Conservation (phyloP, 495 filamentous ascomycete species). For the Aspergillus nanangensis region DNA sequence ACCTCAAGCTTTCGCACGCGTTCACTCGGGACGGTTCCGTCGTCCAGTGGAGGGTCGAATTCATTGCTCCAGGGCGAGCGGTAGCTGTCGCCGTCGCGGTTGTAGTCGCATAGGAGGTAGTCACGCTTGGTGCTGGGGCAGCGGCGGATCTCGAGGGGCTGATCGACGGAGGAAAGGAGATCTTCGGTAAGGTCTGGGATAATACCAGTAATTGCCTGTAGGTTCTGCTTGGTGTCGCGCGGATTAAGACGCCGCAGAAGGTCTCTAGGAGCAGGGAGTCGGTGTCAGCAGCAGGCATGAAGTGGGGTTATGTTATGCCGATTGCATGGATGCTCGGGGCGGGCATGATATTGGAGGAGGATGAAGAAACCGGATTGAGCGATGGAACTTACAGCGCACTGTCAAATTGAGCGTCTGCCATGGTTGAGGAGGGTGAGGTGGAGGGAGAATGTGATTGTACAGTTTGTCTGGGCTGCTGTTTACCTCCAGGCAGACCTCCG, state of each 20-base stretch:
- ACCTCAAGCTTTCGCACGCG: slow-evolving; percentile 90
- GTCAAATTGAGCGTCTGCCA: slow-evolving; percentile 57
- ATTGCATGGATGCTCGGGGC: too few species aligned
- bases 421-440: slow-evolving; percentile 22
- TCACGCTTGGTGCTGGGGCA: slow-evolving; percentile 87
- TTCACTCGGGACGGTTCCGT: slow-evolving; percentile 76
- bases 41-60: slow-evolving; percentile 84
- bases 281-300: slow-evolving; percentile 30
- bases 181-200: slow-evolving; percentile 94
- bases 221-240: slow-evolving; percentile 79
- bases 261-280: slow-evolving; percentile 56
- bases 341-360: neutral
- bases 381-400: slow-evolving; percentile 57
- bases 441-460: neutral
- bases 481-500: slow-evolving; percentile 14
- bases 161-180: slow-evolving; percentile 94
- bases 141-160: slow-evolving; percentile 80
- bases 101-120: slow-evolving; percentile 99
- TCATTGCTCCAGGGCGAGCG: slow-evolving; percentile 97
- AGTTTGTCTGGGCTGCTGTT: slow-evolving; percentile 19
- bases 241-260: slow-evolving; percentile 97
- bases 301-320: too few species aligned
- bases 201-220: slow-evolving; percentile 77
- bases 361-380: too few species aligned
- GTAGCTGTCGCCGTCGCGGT: slow-evolving; percentile 96